Evolutionary conservation across 2,329 filamentous ascomycete genomes (phyloP), one percentile per base, ranked within the genome.

Genomic region (Tolypocladium tropicale): DNA sequence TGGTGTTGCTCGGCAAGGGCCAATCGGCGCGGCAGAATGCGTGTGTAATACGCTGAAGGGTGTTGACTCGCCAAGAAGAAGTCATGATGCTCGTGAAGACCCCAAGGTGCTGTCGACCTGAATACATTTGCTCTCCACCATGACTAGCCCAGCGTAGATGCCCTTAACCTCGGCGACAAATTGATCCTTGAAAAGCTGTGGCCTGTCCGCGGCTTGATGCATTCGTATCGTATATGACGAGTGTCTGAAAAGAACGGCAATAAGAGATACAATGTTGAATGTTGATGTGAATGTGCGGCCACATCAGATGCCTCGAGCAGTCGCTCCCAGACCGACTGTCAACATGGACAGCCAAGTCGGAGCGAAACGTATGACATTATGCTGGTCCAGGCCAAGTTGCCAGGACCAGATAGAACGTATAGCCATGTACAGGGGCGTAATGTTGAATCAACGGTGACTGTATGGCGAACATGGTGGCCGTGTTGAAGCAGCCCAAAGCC

Each of bases 51-150:
- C 1, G 12, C 23, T 16, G 41, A 87, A 0, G 90, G 92, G 65
- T 97, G 91, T 62, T 96, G 91, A 0, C 84, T 89, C 0, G 92
- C 91, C 0, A 96, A 74, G 56, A 96, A 92, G 64, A 93, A 93
- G 58, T 93, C 89, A 57, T 92, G 87, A 56, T 93, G 88, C 58
- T 95, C 43, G 3, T 30, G 43, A 18, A 30, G 6, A n/a, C n/a
- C n/a, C n/a, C n/a, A n/a, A n/a, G n/a, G n/a, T n/a, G 11, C 82
- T 84, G 61, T 93, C 89, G 1, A 95, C 86, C 55, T 95, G 87
- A 0, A 95, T 92, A 62, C 90, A 93, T 62, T 94, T 90, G 28
- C 81, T 83, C 66, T 96, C 92, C 0, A 96, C 89, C 83, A 94
- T 89, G 0, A 90, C 85, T 0, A 96, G 71, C 0, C 89, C 90